Percentiles rank a stretch among this genome's conserved stretches.
Evolutionary conservation across 2,329 filamentous ascomycete species (phyloP).

Genomic region (Pseudogymnoascus sp.): DNA sequence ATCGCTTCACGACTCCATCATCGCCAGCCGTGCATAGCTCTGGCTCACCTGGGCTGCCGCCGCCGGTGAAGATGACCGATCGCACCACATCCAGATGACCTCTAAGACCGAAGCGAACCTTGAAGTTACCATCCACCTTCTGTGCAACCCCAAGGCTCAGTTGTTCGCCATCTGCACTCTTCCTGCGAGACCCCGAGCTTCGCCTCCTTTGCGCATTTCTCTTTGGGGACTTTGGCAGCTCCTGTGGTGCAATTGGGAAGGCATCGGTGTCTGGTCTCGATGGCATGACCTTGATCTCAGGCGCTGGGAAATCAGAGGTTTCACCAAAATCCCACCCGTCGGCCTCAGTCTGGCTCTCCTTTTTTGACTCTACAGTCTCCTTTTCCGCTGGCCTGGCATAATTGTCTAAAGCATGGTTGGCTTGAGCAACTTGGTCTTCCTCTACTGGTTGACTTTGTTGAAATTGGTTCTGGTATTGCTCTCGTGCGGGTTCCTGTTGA

Average conservation of each 20-base stretch:
- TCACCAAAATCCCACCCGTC: slow-evolving; percentile 96
- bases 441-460: slow-evolving; percentile 31
- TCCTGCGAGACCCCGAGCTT: slow-evolving; percentile 65
- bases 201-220: slow-evolving; percentile 69
- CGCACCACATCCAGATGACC: slow-evolving; percentile 92
- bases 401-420: slow-evolving; percentile 50
- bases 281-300: slow-evolving; percentile 40
- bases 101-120: slow-evolving; percentile 81
- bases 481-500: not conserved
- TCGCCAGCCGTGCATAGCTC: slow-evolving; percentile 96
- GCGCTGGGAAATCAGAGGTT: slow-evolving; percentile 51
- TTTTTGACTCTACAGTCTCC: slow-evolving; percentile 23
- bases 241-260: slow-evolving; percentile 74
- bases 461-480: slow-evolving; percentile 22
- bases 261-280: slow-evolving; percentile 77
- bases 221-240: slow-evolving; percentile 67
- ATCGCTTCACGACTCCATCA: slow-evolving; percentile 91
- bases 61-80: slow-evolving; percentile 92
- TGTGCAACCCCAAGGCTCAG: slow-evolving; percentile 43
- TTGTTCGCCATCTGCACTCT: slow-evolving; percentile 57
- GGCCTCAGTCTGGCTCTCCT: slow-evolving; percentile 38
- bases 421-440: slow-evolving; percentile 44
- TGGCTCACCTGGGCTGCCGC: slow-evolving; percentile 88
- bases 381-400: slow-evolving; percentile 42
- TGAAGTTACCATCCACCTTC: slow-evolving; percentile 73